Conservation (phyloP, 148 eudicot genomes). For the Talinum fruticosum region DNA sequence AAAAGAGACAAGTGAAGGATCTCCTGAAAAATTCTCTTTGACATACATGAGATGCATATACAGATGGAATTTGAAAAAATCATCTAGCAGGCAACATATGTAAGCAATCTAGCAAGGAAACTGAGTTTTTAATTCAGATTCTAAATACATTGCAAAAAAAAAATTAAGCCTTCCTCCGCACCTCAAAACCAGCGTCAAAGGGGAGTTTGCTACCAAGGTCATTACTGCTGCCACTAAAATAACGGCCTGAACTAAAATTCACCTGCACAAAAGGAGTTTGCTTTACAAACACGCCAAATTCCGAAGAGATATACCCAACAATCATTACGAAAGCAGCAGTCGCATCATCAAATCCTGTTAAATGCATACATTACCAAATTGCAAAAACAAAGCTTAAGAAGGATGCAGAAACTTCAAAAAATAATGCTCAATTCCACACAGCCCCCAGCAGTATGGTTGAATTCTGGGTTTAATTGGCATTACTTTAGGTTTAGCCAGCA, state of each 20-base stretch:
- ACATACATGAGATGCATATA: background rate
- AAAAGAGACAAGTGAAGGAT: background rate
- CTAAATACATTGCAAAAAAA: background rate
- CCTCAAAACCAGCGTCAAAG: slow-evolving; percentile 98
- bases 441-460: background rate
- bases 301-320: slow-evolving; percentile 4
- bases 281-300: slow-evolving; percentile 22
- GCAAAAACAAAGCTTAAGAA: slow-evolving; percentile 4
- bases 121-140: background rate
- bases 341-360: background rate
- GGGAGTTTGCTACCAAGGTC: slow-evolving; percentile 62
- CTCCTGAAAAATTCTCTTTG: background rate
- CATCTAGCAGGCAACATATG: background rate
- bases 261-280: slow-evolving; percentile 48
- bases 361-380: background rate
- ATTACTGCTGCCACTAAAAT: slow-evolving; percentile 56
- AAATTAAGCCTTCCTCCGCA: slow-evolving; percentile 19
- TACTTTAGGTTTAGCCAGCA: background rate
- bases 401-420: background rate
- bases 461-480: background rate
- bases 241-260: slow-evolving; percentile 90
- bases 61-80: background rate
- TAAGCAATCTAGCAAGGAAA: no score
- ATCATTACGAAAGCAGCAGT: background rate
- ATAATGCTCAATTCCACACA: background rate